A percentile compares a stretch with the other conserved stretches of the same genome.
phyloP scores from a whole-genome alignment of 139 green algal species.

The Chlamydomonas sphaeroides region DNA sequence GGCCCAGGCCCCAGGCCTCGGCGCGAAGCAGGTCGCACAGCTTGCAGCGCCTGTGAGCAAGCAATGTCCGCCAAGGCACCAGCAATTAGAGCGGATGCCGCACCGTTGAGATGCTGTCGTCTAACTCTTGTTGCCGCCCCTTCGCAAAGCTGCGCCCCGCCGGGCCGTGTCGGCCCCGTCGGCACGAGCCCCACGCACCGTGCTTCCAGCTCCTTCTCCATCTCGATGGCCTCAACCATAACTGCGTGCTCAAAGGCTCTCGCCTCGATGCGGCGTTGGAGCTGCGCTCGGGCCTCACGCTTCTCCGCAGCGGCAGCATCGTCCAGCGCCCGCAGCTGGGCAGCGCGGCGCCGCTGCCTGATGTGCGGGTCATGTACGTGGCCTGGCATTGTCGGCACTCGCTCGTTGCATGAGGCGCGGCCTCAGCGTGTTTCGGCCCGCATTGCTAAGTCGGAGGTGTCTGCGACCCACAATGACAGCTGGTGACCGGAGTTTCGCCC shows the following conservation, averaged over 20 bases:
- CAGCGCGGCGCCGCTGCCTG: neutral
- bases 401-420: no score
- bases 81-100: no score
- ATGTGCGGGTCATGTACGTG: no score
- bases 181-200: neutral
- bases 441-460: no score
- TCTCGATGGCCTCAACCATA: neutral
- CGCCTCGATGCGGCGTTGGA: constrained; percentile 9
- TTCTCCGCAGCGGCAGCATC: neutral
- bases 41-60: constrained; percentile 21
- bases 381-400: no score
- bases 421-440: no score
- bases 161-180: neutral
- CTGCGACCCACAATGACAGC: no score
- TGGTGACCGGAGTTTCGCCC: no score
- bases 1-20: constrained; percentile 40
- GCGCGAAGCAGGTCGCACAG: constrained; percentile 33
- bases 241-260: neutral
- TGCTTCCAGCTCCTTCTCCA: constrained; percentile 32
- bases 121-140: no score
- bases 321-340: neutral
- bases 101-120: no score
- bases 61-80: neutral
- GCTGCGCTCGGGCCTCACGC: neutral
- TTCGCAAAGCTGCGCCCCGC: no score